Conservation (phyloP, 176 grass and related monocot species). For the Eragrostis curvula region DNA sequence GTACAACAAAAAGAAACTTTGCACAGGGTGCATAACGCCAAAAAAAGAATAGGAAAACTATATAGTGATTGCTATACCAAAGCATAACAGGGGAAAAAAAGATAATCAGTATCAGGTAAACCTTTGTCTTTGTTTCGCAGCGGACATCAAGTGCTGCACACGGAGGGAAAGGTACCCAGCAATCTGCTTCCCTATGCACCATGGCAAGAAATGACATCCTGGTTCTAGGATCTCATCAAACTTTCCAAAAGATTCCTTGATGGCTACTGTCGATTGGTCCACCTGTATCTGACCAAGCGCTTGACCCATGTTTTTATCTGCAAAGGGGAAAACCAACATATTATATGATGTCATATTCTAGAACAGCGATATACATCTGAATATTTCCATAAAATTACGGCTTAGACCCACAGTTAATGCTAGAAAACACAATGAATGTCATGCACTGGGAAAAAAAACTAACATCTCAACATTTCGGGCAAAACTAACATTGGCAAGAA, state of each 20-base stretch:
- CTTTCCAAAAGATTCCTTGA: constrained; percentile 86
- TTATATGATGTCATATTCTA: not conserved
- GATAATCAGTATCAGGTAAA: not conserved
- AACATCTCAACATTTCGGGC: not conserved
- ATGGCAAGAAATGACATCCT: constrained; percentile 82
- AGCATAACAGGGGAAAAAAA: not conserved
- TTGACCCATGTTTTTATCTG: constrained; percentile 79
- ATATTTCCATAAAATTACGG: not conserved
- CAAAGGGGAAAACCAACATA: not conserved
- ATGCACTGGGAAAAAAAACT: too few relatives aligned
- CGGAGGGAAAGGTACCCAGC: constrained; percentile 83
- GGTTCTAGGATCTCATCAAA: constrained; percentile 67
- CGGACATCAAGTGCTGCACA: constrained; percentile 89
- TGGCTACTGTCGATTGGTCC: constrained; percentile 79
- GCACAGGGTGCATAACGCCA: constrained; percentile 15
- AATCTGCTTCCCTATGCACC: constrained; percentile 72
- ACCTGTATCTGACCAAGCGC: constrained; percentile 68
- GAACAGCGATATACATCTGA: not conserved
- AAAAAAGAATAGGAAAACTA: not conserved
- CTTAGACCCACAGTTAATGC: not conserved
- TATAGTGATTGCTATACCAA: constrained; percentile 18
- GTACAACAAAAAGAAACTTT: not conserved
- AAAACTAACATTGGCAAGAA: not conserved
- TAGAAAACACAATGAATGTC: not conserved
- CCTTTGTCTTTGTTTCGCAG: constrained; percentile 94